Base-by-base conservation (phyloP, 768 basidiomycete species). In the Cystobasidium onofrii region DNA sequence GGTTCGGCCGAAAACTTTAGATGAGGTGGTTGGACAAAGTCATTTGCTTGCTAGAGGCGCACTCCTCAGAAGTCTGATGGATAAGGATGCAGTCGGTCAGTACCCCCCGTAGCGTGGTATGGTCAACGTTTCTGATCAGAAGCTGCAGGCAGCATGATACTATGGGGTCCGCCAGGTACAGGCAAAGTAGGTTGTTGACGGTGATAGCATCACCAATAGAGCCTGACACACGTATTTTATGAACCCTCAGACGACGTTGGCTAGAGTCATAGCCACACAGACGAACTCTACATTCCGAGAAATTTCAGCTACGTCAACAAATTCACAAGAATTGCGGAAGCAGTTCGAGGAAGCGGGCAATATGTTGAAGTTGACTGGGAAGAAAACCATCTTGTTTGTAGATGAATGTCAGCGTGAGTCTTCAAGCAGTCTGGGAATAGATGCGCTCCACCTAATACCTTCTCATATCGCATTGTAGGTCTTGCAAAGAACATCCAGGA, bases 261-360 rank as follows among this genome's bases (percentile, higher is more conserved):
- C 90, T 0, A 83, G 90, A 75, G 79, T 93, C 29, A 82, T 92
- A 10, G 89, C 90, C 0, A 83, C 82, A 54, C 83, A 84, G 64
- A 84, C 86, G 0, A 82, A 86, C 75, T 85, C 86, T 17, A 81
- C 85, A 13, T 90, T 90, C 80, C 89, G 87, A 76, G 91, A 92
- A 77, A 61, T 76, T 13, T 76, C 75, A 23, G 76, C 77, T 15
- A 77, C 76, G 3, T 64, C 34, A 33, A 78, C 82, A 4, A 80
- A 80, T 0, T 86, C 88, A 18, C 86, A 85, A 64, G 90, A 93
- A 50, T 86, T 92, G 10, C 85, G 88, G 44, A 82, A 83, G n/a
- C 83, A 89, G 0, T 88, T 90, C 66, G 89, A 90, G 75, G 88
- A 90, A 77, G 91, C 91, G 1, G 88, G 86, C 79, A 85, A 84